phyloP scores from a whole-genome alignment of 352 stramenopile species.

The Globisporangium barbulae region DNA sequence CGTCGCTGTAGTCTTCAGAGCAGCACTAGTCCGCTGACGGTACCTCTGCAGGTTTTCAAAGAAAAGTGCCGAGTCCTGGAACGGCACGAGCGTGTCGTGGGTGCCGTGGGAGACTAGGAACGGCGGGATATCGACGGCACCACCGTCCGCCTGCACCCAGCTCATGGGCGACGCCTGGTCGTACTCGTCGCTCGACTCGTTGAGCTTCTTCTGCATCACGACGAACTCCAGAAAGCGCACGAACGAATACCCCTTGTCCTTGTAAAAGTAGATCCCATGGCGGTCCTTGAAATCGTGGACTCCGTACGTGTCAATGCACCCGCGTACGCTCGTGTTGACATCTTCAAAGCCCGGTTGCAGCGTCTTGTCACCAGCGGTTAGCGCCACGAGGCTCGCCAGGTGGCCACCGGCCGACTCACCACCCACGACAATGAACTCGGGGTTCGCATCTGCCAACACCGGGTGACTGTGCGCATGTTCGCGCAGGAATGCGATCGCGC shows the following conservation, averaged over 20 bases:
- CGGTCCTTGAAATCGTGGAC: slow-evolving; percentile 78
- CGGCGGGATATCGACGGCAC: slow-evolving; percentile 34
- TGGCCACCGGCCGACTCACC: slow-evolving; percentile 69
- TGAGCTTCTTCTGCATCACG: slow-evolving; percentile 59
- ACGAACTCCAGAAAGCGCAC: slow-evolving; percentile 52
- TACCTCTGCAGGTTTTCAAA: slow-evolving; percentile 47
- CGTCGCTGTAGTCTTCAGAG: not conserved
- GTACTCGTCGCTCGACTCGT: slow-evolving; percentile 41
- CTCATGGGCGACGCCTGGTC: slow-evolving; percentile 49
- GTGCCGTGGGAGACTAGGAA: slow-evolving; percentile 59
- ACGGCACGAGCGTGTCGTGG: slow-evolving; percentile 55
- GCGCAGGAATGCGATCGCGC: slow-evolving; percentile 53
- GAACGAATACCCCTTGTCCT: slow-evolving; percentile 36
- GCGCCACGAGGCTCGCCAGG: slow-evolving; percentile 60
- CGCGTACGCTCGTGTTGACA: slow-evolving; percentile 69
- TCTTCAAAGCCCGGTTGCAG: slow-evolving; percentile 77
- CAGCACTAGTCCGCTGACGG: slow-evolving; percentile 20
- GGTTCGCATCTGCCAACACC: slow-evolving; percentile 32
- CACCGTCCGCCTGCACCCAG: slow-evolving; percentile 30
- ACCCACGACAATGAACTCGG: slow-evolving; percentile 55
- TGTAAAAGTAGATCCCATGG: slow-evolving; percentile 47
- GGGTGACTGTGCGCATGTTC: slow-evolving; percentile 19
- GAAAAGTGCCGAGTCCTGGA: slow-evolving; percentile 54
- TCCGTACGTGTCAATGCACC: slow-evolving; percentile 70
- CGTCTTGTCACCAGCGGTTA: slow-evolving; percentile 58